Evolutionary conservation across 2,329 filamentous ascomycete species (phyloP).

Genomic region (Neodidymelliopsis sp.): DNA sequence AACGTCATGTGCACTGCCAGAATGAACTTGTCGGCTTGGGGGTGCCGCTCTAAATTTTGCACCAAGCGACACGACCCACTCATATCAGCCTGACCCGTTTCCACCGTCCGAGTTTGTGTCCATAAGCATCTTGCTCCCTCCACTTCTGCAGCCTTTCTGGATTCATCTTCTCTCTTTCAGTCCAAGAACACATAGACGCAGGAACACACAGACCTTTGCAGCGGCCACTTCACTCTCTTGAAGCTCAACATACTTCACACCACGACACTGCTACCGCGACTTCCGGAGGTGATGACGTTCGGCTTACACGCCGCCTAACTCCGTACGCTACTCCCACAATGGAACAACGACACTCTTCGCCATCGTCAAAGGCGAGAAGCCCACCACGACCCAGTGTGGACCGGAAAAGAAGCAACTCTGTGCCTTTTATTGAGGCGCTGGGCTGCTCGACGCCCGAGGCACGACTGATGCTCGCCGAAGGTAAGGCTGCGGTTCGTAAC

Average conservation of each 20-base stretch:
- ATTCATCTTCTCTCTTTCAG: slow-evolving; percentile 17
- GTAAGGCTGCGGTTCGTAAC: slow-evolving; percentile 43
- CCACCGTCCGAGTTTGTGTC: slow-evolving; percentile 7
- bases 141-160: slow-evolving; percentile 28
- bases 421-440: slow-evolving; percentile 44
- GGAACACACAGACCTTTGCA: not conserved
- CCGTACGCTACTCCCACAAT: slow-evolving; percentile 28
- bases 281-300: slow-evolving; percentile 34
- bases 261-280: slow-evolving; percentile 22
- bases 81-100: slow-evolving; percentile 33
- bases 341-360: slow-evolving; percentile 37
- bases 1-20: slow-evolving; percentile 47
- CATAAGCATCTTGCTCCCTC: slow-evolving; percentile 24
- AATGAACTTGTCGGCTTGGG: slow-evolving; percentile 24
- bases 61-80: slow-evolving; percentile 38
- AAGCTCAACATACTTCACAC: not conserved
- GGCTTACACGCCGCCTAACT: slow-evolving; percentile 22
- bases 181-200: not conserved
- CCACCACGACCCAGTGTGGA: slow-evolving; percentile 31
- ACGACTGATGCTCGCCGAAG: slow-evolving; percentile 45
- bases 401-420: slow-evolving; percentile 47
- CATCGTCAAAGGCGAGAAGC: slow-evolving; percentile 24
- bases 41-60: slow-evolving; percentile 37
- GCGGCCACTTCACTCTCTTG: slow-evolving; percentile 5
- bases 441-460: slow-evolving; percentile 48